These are phyloP conservation scores for Trypanosoma vivax DNA, from an alignment of 208 protist species.

Conservation along the genomic window DNA sequence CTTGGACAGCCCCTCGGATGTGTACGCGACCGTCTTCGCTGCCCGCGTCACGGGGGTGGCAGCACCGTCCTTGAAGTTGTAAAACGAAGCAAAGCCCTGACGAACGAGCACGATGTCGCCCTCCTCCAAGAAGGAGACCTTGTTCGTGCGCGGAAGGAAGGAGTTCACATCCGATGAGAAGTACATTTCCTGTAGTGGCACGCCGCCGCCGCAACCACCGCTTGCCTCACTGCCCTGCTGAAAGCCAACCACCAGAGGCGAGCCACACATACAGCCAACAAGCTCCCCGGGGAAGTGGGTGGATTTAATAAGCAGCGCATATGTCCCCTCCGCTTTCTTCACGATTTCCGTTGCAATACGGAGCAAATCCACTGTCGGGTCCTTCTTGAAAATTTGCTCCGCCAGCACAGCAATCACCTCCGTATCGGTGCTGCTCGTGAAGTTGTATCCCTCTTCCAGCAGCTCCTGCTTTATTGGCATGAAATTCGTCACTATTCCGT, in stretches of 20 bases:
- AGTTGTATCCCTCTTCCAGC: constrained; percentile 62
- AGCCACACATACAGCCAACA: constrained; percentile 82
- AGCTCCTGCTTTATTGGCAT: constrained; percentile 72
- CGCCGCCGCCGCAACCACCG: constrained; percentile 10
- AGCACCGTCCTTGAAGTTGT: too few relatives aligned
- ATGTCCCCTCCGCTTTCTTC: constrained; percentile 76
- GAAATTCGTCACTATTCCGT: constrained; percentile 96
- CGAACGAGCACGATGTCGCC: constrained; percentile 86
- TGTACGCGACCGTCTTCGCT: constrained; percentile 71
- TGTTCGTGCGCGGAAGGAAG: constrained; percentile 89
- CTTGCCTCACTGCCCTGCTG: constrained; percentile 15
- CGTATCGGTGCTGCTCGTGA: constrained; percentile 91
- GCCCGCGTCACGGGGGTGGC: constrained; percentile 23
- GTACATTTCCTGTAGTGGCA: constrained; percentile 88
- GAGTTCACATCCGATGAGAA: constrained; percentile 92
- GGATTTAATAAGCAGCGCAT: constrained; percentile 85
- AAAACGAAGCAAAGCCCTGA: constrained; percentile 44
- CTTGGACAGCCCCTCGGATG: constrained; percentile 84
- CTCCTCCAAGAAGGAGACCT: constrained; percentile 94
- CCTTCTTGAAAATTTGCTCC: constrained; percentile 72
- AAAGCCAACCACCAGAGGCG: constrained; percentile 91
- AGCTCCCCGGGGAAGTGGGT: constrained; percentile 87
- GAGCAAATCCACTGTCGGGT: constrained; percentile 38
- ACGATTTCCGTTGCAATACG: constrained; percentile 48
- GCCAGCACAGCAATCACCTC: constrained; percentile 91